Percentiles rank a stretch among this genome's conserved stretches.
These are phyloP conservation scores for Perkinsus olseni DNA, from an alignment of 169 alveolate species.

Conservation along the genomic window DNA sequence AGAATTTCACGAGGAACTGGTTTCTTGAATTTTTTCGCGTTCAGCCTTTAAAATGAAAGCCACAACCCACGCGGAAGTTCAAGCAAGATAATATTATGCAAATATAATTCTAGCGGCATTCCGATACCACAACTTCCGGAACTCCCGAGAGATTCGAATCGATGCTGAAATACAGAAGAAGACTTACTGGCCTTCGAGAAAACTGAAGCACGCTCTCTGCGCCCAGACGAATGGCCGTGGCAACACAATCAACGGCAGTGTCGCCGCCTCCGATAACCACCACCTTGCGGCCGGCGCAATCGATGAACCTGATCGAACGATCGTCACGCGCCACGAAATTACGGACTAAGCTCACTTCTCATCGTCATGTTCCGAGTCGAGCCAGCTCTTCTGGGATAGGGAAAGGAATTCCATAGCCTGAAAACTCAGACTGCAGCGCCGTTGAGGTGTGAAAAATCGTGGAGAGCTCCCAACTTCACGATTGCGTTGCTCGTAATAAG, in stretches of 20 bases:
- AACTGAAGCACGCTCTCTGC: conserved; percentile 51
- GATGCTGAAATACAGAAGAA: too few relatives aligned
- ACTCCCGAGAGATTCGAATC: too few relatives aligned
- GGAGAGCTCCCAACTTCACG: too few relatives aligned
- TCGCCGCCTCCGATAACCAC: conserved; percentile 58
- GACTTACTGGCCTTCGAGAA: conserved; percentile 37
- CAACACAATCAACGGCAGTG: conserved; percentile 56
- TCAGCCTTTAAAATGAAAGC: too few relatives aligned
- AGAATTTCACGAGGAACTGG: too few relatives aligned
- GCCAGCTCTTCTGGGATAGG: conserved; percentile 28
- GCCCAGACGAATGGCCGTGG: conserved; percentile 50
- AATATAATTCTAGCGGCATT: too few relatives aligned
- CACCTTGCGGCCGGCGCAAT: conserved; percentile 45
- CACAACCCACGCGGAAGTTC: too few relatives aligned
- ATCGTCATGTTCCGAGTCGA: conserved; percentile 34
- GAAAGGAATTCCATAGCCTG: conserved; percentile 43
- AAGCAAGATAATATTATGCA: too few relatives aligned
- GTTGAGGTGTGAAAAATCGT: too few relatives aligned
- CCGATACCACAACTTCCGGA: not conserved
- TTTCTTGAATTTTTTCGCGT: too few relatives aligned
- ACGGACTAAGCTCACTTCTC: not conserved
- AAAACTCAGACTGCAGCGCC: too few relatives aligned
- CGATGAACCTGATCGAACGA: not conserved
- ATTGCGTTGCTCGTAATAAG: too few relatives aligned
- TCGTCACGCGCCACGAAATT: not conserved